A percentile compares a stretch with the other conserved stretches of the same genome.
Conservation (phyloP, 176 grass and related monocot genomes). For the Carex pumila region DNA sequence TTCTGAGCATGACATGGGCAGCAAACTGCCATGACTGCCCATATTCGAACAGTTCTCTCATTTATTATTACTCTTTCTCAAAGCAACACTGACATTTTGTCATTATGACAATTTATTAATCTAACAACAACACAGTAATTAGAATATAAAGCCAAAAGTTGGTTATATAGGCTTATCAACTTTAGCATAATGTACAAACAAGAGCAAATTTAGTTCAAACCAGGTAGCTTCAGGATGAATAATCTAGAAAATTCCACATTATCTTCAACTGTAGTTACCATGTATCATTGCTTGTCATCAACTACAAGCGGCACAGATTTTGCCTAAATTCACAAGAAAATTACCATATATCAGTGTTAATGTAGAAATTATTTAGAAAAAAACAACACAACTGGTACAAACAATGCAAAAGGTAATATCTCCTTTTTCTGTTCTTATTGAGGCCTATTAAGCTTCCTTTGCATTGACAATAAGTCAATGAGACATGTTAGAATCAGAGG, state of each 20-base stretch:
- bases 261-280: not conserved
- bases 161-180: not conserved
- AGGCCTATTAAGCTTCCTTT: not conserved
- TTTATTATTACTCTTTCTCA: not conserved
- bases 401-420: not conserved
- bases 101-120: not conserved
- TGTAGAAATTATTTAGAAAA: not conserved
- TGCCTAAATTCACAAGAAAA: slow-evolving; percentile 33
- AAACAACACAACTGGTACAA: not conserved
- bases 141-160: not conserved
- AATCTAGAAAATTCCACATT: not conserved
- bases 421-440: not conserved
- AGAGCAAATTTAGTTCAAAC: not conserved
- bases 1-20: not conserved
- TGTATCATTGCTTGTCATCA: slow-evolving; percentile 35
- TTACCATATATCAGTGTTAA: no score
- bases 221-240: not conserved
- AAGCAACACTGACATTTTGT: not conserved
- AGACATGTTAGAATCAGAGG: not conserved
- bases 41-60: not conserved
- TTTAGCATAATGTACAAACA: not conserved
- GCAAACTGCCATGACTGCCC: not conserved
- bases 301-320: slow-evolving; percentile 69
- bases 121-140: not conserved
- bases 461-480: not conserved